These are phyloP conservation scores for Fusarium subglutinans DNA, from an alignment of 2,329 filamentous ascomycete genomes.

Conservation along the genomic window DNA sequence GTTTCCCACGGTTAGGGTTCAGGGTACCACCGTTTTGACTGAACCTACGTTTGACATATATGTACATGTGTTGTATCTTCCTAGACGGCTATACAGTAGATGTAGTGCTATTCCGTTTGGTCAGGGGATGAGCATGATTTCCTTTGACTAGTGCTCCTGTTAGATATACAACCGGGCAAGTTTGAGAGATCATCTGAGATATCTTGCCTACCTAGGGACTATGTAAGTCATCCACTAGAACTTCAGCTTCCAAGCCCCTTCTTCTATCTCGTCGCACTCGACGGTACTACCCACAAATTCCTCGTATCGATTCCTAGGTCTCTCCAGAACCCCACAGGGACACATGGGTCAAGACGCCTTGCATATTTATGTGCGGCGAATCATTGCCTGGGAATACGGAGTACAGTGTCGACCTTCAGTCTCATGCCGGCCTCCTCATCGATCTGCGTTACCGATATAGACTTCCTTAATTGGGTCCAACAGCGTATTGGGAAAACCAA, in stretches of 20 bases:
- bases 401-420: not conserved
- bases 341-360: not conserved
- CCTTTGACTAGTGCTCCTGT: not conserved
- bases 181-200: not conserved
- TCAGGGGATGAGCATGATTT: not conserved
- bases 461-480: not conserved
- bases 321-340: not conserved
- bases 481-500: not conserved
- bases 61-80: not conserved
- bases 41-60: not conserved
- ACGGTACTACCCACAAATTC: slow-evolving; percentile 1
- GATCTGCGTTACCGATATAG: not conserved
- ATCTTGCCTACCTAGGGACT: not conserved
- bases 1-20: not conserved
- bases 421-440: not conserved
- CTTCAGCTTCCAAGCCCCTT: not conserved
- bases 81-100: not conserved
- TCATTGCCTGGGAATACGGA: not conserved
- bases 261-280: not conserved
- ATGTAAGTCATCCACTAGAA: not conserved
- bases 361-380: not conserved
- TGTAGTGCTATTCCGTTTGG: not conserved
- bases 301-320: not conserved
- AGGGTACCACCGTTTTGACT: not conserved
- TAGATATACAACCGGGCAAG: not conserved